Conservation (phyloP, 805 yeast genomes). For the Candida qinlingensis region DNA sequence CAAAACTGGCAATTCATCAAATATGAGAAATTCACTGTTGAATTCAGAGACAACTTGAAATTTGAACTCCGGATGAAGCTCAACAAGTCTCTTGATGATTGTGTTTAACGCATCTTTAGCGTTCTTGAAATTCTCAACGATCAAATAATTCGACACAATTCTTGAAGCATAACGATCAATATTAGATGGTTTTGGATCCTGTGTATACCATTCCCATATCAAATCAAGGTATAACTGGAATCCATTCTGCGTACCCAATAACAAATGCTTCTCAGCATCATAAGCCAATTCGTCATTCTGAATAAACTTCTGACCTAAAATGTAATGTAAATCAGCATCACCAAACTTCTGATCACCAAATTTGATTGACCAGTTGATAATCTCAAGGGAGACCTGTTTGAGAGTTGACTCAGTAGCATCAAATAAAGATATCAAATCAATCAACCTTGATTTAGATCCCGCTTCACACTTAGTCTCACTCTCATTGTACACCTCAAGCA, state of each 20-base stretch:
- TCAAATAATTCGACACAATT: constrained; percentile 69
- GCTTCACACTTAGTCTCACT: constrained; percentile 39
- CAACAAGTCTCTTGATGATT: constrained; percentile 32
- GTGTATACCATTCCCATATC: constrained; percentile 40
- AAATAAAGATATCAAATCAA: constrained; percentile 41
- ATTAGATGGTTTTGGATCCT: constrained; percentile 22
- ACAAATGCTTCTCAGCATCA: constrained; percentile 69
- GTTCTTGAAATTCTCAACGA: constrained; percentile 59
- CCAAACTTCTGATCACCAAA: constrained; percentile 53
- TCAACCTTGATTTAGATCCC: constrained; percentile 40
- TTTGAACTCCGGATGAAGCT: constrained; percentile 18
- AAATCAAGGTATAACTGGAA: constrained; percentile 41
- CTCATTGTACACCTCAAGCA: constrained; percentile 63
- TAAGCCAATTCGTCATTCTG: constrained; percentile 41
- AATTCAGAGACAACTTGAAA: constrained; percentile 25
- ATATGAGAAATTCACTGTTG: constrained; percentile 31
- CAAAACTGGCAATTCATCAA: constrained; percentile 40
- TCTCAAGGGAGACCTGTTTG: constrained; percentile 59
- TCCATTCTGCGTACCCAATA: constrained; percentile 51
- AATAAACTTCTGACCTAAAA: constrained; percentile 63
- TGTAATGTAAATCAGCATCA: constrained; percentile 68
- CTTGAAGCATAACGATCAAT: constrained; percentile 40
- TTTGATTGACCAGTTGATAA: constrained; percentile 60
- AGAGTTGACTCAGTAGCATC: constrained; percentile 53
- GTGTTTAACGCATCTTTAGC: constrained; percentile 37